phyloP scores from a whole-genome alignment of 1,284 basidiomycete species.

The Amylostereum areolatum region DNA sequence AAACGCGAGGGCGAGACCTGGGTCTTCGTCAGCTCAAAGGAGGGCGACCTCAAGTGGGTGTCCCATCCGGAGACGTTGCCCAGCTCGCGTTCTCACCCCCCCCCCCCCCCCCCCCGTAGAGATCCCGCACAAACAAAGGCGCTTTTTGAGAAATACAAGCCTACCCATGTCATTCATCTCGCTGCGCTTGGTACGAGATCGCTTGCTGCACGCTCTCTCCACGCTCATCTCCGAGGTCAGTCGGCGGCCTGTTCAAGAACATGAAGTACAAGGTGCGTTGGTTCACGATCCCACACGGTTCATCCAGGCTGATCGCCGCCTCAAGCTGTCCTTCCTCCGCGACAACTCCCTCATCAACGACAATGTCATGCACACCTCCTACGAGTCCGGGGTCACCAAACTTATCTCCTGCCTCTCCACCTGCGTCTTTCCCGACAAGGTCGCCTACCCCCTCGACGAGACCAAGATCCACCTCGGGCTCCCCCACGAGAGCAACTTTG shows the following conservation, averaged over 20 bases:
- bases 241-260: conserved; percentile 87
- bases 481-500: conserved; percentile 87
- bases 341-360: conserved; percentile 92
- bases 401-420: conserved; percentile 85
- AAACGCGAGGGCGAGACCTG: conserved; percentile 72
- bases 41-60: conserved; percentile 70
- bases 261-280: conserved; percentile 76
- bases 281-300: neutral
- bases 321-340: conserved; percentile 76
- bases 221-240: conserved; percentile 28
- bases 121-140: conserved; percentile 56
- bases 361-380: conserved; percentile 73
- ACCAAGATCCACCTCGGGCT: conserved; percentile 83
- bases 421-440: conserved; percentile 85
- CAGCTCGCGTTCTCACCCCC: no score
- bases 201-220: no score
- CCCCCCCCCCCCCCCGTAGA: conserved; percentile 33
- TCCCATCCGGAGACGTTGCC: neutral
- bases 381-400: conserved; percentile 60
- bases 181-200: conserved; percentile 67
- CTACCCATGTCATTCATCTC: conserved; percentile 88
- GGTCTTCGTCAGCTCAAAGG: conserved; percentile 74
- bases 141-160: conserved; percentile 82
- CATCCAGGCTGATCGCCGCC: neutral
- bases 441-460: conserved; percentile 85